Evolutionary conservation across 495 filamentous ascomycete genomes (phyloP), one percentile per base, ranked within the genome.

Genomic region (Penicillium daleae): DNA sequence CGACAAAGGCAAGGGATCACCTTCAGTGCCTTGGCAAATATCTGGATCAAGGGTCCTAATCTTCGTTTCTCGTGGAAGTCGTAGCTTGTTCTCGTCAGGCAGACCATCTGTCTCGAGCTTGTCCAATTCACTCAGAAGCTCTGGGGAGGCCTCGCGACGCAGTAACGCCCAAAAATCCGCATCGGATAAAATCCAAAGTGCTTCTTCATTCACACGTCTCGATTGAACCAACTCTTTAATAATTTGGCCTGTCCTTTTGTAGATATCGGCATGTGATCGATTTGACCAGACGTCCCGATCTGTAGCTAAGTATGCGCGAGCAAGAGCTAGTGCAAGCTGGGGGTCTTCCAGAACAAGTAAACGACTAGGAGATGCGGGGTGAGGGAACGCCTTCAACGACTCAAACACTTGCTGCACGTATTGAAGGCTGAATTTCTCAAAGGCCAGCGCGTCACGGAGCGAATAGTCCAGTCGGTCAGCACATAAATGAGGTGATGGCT

Each of bases 391-490:
- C 17, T 62, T 66, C 15, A 80, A 61, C 8, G 66, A 68, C 15
- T 21, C 39, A 44, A 75, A 63, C 17, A 79, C 59, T 13, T 60
- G 37, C 26, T 44, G 63, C 0, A 69, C 73, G 6, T 76, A 64
- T 49, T 73, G 58, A 0, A 75, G 53, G 2, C 66, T 22, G 39
- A 80, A 65, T 32, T 75, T 76, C 1, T 65, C 70, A 37, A 76
- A 76, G 3, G 61, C 68, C 13, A 77, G 69, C 0, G 75, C 56
- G 51, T 80, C 78, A 17, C 78, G 76, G 6, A 80, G 65, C 32
- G 74, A 71, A 49, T 80, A 80, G 65, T 80, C 78, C 9, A 80
- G 66, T 9, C 78, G 70, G 58, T 80, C 78, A 21, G 78, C 76
- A 58, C 78, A 80, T 0, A 80, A 72, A 19, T 75, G 76, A 6